Evolutionary conservation across 495 filamentous ascomycete genomes (phyloP), one percentile per base, ranked within the genome.

Genomic region (Aspergillus panamensis): DNA sequence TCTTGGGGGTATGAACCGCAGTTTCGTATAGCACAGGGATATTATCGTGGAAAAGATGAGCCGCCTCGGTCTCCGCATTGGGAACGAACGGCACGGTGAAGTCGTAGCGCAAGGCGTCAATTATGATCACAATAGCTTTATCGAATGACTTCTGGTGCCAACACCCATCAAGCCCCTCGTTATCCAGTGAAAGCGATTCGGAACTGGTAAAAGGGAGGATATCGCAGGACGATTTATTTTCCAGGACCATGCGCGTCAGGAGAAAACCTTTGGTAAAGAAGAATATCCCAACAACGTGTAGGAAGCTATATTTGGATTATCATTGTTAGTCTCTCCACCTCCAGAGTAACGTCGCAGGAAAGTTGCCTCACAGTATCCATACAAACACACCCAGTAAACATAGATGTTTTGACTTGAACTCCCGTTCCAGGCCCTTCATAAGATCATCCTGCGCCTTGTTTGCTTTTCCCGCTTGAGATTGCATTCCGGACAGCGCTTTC

Each of bases 211-310:
- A 80, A 1, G 94, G 94, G 19, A 88, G 84, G 39, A 80, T 71
- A 21, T 79, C 77, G 73, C 94, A 98, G 42, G 80, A 74, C n/a
- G 94, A 97, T 66, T 90, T 91, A 57, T 92, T 81, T 51, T 92
- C 87, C 39, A 98, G 83, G 44, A 97, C 89, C 61, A 96, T 82
- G 44, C 95, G 82, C 58, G 94, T 96, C 63, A 98, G 83, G 51
- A 98, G 86, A 73, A 98, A 98, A n/a, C 94, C 94, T 69, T 89
- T 91, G 55, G 91, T 93, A 73, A 98, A 98, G 66, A 96, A 87
- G 63, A 87, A 90, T 60, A 97, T 87, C 31, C 91, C 94, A 29
- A 87, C 78, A 58, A 80, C 75, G 66, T 97, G 93, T 20, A 97
- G 75, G 61, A 84, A 73, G 50, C 85, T 88, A 62, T n/a, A 43